Evolutionary conservation across 495 filamentous ascomycete species (phyloP), one percentile per base, ranked within the genome.

Genomic region (Geopyxis carbonaria): DNA sequence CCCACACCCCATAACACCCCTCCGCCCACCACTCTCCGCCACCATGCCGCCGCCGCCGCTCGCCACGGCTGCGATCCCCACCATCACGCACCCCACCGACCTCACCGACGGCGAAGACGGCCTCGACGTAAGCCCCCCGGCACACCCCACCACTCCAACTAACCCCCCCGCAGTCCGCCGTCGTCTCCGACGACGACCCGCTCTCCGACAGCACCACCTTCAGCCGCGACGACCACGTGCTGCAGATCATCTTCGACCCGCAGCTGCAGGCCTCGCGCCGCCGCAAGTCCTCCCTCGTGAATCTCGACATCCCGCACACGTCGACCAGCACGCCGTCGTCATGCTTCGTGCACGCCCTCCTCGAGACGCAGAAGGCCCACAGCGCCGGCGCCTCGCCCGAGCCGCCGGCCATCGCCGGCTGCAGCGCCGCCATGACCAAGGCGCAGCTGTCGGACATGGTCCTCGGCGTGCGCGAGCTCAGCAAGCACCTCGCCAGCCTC

Each of bases 391-490:
- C 9, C 21, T 47, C 46, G 24, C 8, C 43, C 15, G 18, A 21
- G 10, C n/a, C n/a, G 32, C 31, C 1, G 48, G 33, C n/a, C 49
- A 42, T 13, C 39, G 20, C n/a, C 42, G 22, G 24, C 11, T 11
- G 31, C 20, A 39, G 46, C 5, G 35, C 45, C n/a, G 51, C 39
- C 20, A 55, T 97, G 45, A 94, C 85, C 2, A 97, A 95, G 60
- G 78, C 75, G 43, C 82, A 97, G 57, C 65, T 97, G 23, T 79
- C 76, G 1, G 89, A 95, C 45, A 93, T 97, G 89, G 84, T 85
- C 0, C 83, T 81, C 72, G 86, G 86, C 16, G 85, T 97, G 40
- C 70, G 89, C 21, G 84, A 93, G 52, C 63, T 97, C 32, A 80
- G 79, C 21, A 84, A 93, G 57, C 24, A 16, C 20, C 20, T 20